Percentiles rank a stretch among this genome's conserved stretches.
Conservation (phyloP, 1,139 yeast genomes). For the Zygoascus meyerae region DNA sequence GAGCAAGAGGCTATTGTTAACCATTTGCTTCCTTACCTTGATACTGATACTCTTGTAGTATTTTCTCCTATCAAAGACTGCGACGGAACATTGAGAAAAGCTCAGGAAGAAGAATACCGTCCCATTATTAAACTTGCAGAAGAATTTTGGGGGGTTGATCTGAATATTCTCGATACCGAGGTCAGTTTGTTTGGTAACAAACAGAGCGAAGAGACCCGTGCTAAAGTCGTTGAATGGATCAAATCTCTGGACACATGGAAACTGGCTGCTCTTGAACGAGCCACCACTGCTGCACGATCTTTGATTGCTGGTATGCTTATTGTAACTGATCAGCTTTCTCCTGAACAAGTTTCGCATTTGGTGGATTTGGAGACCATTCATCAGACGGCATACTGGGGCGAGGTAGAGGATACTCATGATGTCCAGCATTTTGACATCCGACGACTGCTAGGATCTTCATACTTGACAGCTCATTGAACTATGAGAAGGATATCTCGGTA, state of each 20-base stretch:
- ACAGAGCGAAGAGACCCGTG: constrained; percentile 57
- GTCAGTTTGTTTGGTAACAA: constrained; percentile 75
- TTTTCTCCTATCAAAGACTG: constrained; percentile 79
- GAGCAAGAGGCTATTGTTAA: constrained; percentile 27
- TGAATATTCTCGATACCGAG: constrained; percentile 72
- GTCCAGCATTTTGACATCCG: constrained; percentile 86
- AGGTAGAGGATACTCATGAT: constrained; percentile 97
- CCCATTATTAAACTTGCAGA: constrained; percentile 71
- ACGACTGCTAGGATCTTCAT: constrained; percentile 76
- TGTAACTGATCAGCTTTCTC: constrained; percentile 35
- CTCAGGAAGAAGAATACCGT: constrained; percentile 67
- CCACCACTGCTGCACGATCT: constrained; percentile 79
- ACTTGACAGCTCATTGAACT: constrained; percentile 39
- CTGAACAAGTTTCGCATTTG: constrained; percentile 70
- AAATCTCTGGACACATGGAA: constrained; percentile 62
- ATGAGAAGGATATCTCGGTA: neutral
- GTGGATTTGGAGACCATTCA: constrained; percentile 76
- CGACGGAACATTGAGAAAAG: constrained; percentile 70
- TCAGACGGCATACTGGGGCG: constrained; percentile 94
- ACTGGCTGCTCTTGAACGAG: constrained; percentile 81
- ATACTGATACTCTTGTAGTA: constrained; percentile 87
- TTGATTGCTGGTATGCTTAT: constrained; percentile 58
- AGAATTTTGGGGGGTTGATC: constrained; percentile 46
- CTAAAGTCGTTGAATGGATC: constrained; percentile 62
- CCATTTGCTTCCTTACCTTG: constrained; percentile 66